Conservation (phyloP, 257 asterid genomes). For the Sherardia arvensis region DNA sequence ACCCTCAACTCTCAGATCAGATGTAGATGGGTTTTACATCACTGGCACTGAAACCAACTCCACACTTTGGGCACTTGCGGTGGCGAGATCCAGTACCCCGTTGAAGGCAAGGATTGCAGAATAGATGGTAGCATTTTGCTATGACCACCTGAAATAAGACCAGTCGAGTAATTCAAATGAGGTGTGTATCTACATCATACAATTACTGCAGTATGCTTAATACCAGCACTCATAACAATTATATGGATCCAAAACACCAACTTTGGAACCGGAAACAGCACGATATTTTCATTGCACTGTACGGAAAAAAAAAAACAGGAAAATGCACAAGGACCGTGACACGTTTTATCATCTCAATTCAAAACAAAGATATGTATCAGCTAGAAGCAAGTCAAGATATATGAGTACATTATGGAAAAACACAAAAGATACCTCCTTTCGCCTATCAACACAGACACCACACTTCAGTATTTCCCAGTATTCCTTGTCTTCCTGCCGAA, state of each 20-base stretch:
- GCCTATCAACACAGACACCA: slow-evolving; percentile 75
- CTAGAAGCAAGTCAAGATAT: not conserved
- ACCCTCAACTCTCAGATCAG: slow-evolving; percentile 27
- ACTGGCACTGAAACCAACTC: slow-evolving; percentile 71
- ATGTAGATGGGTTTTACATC: slow-evolving; percentile 93
- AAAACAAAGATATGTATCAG: not conserved
- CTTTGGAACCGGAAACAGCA: not conserved
- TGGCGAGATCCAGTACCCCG: slow-evolving; percentile 63
- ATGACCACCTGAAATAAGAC: slow-evolving; percentile 66
- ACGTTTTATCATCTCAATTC: not conserved
- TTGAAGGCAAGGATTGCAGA: slow-evolving; percentile 84
- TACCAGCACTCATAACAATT: not conserved
- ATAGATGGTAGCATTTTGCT: slow-evolving; percentile 90
- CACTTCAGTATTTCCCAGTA: slow-evolving; percentile 88
- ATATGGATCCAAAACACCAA: not conserved
- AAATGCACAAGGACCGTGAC: not conserved
- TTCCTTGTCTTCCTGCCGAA: slow-evolving; percentile 67
- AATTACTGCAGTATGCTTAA: not conserved
- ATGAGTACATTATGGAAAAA: not conserved
- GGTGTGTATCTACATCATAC: not conserved
- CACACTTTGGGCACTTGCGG: slow-evolving; percentile 91
- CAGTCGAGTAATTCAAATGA: not conserved
- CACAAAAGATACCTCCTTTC: slow-evolving; percentile 64
- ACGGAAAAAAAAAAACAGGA: no score
- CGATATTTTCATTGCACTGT: not conserved